Base-by-base conservation (phyloP, 495 filamentous ascomycete species). In the Penicillium longicatenatum region DNA sequence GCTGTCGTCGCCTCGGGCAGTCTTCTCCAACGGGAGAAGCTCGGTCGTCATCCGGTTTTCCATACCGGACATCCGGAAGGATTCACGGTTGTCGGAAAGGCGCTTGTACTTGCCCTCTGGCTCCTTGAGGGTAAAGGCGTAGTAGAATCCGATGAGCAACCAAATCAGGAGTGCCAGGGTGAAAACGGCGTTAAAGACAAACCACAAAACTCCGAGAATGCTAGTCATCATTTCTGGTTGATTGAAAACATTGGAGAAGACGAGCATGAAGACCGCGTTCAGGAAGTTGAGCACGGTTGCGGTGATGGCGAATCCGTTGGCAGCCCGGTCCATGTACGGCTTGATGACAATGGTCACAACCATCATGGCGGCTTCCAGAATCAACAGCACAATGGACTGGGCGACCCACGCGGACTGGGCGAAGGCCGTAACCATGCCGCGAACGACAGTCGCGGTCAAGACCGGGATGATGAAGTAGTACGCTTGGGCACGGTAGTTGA, bases 291-390 rank as follows among this genome's bases (percentile, higher is more conserved):
- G 77, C 30, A 83, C 86, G 53, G 82, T 84, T 62, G 96, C 95
- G 56, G 91, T 80, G 63, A 98, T 96, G 77, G 96, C 96, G 81
- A 96, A 93, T 50, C 86, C 86, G 69, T 98, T 98, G 50, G 93
- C 96, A 71, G 89, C 92, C 83, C 94, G 97, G 79, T 97, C 92
- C 93, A 98, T 97, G 84, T 90, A 98, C 2, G 94, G 94, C 49
- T 89, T 84, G 66, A 97, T 75, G 26, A 96, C 86, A 55, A 82
- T 86, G 33, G 91, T 86, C 22, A 71, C 83, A 63, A 97, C 88
- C 61, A 98, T 81, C 59, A 90, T 86, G 17, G 67, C 83, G 0
- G 88, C 86, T 76, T 98, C 94, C 57, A 97, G 85, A 48, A 98
- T 73, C 41, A 98, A 80, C 48, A 97, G 76, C 3, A 87, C 89